phyloP scores from a whole-genome alignment of 2,329 filamentous ascomycete genomes.

The Lecanoromycetidae sp. region DNA sequence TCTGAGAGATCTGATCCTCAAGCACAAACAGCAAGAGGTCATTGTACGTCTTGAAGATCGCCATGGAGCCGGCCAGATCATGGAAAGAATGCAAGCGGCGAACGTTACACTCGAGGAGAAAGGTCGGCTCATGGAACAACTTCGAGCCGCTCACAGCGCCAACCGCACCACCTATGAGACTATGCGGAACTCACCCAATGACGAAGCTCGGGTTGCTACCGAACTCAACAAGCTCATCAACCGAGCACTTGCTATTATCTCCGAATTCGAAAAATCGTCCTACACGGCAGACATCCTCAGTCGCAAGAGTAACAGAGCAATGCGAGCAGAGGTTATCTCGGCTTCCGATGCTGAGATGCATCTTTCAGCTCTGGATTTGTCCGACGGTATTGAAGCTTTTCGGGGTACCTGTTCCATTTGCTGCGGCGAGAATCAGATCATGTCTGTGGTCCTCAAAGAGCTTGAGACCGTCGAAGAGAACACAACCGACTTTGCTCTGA shows the following conservation, averaged over 20 bases:
- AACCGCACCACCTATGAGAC: slow-evolving; percentile 23
- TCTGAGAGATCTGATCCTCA: slow-evolving; percentile 21
- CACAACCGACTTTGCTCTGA: slow-evolving; percentile 24
- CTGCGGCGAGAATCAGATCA: slow-evolving; percentile 25
- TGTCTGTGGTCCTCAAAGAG: slow-evolving; percentile 26
- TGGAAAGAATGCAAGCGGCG: slow-evolving; percentile 19
- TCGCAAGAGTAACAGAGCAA: slow-evolving; percentile 25
- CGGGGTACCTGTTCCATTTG: slow-evolving; percentile 24
- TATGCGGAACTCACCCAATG: slow-evolving; percentile 6
- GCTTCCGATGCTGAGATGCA: slow-evolving; percentile 19
- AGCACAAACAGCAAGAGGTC: slow-evolving; percentile 24
- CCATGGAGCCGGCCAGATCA: slow-evolving; percentile 23
- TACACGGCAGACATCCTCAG: slow-evolving; percentile 26
- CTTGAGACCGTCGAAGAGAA: slow-evolving; percentile 21
- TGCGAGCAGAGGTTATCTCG: slow-evolving; percentile 20
- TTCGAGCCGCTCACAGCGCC: slow-evolving; percentile 23
- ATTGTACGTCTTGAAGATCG: slow-evolving; percentile 24
- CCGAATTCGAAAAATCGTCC: slow-evolving; percentile 22
- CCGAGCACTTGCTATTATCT: slow-evolving; percentile 22
- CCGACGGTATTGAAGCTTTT: slow-evolving; percentile 20
- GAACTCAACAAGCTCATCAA: slow-evolving; percentile 24
- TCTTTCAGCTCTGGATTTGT: slow-evolving; percentile 22
- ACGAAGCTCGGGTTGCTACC: slow-evolving; percentile 15
- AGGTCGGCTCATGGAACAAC: slow-evolving; percentile 19
- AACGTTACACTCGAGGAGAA: slow-evolving; percentile 14